Conservation (phyloP, 495 filamentous ascomycete species). For the Tuber borchii region DNA sequence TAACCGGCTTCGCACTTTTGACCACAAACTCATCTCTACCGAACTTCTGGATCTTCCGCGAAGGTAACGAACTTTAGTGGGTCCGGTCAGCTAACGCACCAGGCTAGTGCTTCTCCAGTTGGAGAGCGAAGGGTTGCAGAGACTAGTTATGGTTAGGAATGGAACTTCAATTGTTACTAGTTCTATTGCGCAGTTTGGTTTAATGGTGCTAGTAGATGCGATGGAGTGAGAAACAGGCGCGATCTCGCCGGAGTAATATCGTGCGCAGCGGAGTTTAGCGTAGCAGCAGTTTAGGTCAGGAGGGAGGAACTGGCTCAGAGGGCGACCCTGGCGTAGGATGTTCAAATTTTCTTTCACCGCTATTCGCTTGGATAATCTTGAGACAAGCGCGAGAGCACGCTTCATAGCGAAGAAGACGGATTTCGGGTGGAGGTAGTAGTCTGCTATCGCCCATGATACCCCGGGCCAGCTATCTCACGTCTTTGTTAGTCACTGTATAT, state of each 20-base stretch:
- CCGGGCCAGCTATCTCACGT: conserved; percentile 60
- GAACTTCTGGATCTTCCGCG: conserved; percentile 27
- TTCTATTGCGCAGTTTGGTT: conserved; percentile 62
- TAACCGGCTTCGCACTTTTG: conserved; percentile 53
- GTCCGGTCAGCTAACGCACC: conserved; percentile 86
- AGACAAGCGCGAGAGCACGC: conserved; percentile 66
- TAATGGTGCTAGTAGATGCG: conserved; percentile 47
- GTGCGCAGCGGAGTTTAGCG: conserved; percentile 56
- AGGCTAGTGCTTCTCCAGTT: conserved; percentile 55
- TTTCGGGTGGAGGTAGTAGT: conserved; percentile 84
- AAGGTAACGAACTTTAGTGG: conserved; percentile 81
- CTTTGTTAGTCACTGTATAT: background rate
- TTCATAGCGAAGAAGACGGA: conserved; percentile 79
- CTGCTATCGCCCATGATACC: conserved; percentile 66
- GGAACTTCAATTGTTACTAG: conserved; percentile 46
- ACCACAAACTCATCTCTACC: conserved; percentile 43
- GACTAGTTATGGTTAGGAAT: conserved; percentile 47
- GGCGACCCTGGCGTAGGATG: conserved; percentile 53
- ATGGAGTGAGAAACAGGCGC: conserved; percentile 45
- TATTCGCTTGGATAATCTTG: conserved; percentile 67
- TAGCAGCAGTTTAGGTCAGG: conserved; percentile 46
- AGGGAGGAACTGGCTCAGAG: conserved; percentile 64
- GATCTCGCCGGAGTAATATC: conserved; percentile 60
- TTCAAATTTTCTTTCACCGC: conserved; percentile 44
- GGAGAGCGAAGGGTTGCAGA: conserved; percentile 48